These are phyloP conservation scores for Trifolium pratense DNA, from an alignment of 306 rosid species.

Conservation along the genomic window DNA sequence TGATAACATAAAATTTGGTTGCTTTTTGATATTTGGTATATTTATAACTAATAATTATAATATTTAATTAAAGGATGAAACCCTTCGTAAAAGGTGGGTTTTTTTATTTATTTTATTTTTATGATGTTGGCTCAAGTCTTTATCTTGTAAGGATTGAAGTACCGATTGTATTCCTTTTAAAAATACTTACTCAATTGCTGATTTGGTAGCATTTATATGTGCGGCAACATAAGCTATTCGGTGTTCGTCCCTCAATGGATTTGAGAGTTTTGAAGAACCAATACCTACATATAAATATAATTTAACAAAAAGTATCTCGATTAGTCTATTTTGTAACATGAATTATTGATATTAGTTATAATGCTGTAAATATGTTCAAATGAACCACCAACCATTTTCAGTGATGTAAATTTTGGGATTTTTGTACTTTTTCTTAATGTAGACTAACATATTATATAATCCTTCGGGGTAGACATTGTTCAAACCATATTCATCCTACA, in stretches of 20 bases:
- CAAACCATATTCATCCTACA: not conserved
- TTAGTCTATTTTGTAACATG: not conserved
- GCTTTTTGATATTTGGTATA: too few relatives aligned
- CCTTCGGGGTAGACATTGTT: constrained; percentile 38
- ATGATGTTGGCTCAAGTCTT: too few relatives aligned
- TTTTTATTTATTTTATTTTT: too few relatives aligned
- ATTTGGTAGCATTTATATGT: not conserved
- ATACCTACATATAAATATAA: not conserved
- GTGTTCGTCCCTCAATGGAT: not conserved
- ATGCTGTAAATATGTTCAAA: not conserved
- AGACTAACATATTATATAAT: constrained; percentile 34
- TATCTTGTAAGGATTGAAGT: too few relatives aligned
- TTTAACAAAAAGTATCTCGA: not conserved
- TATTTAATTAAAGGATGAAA: too few relatives aligned
- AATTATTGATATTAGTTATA: not conserved
- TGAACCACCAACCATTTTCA: constrained; percentile 43
- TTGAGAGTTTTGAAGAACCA: not conserved
- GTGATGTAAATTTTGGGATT: constrained; percentile 42
- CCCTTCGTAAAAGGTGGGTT: too few relatives aligned
- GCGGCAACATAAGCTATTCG: not conserved
- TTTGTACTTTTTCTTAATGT: constrained; percentile 27
- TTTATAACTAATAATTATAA: too few relatives aligned
- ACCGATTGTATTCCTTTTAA: too few relatives aligned
- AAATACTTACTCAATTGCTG: constrained; percentile 19
- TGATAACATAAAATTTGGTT: too few relatives aligned